phyloP scores from a whole-genome alignment of 345 rosid species.

The Citrus glauca region DNA sequence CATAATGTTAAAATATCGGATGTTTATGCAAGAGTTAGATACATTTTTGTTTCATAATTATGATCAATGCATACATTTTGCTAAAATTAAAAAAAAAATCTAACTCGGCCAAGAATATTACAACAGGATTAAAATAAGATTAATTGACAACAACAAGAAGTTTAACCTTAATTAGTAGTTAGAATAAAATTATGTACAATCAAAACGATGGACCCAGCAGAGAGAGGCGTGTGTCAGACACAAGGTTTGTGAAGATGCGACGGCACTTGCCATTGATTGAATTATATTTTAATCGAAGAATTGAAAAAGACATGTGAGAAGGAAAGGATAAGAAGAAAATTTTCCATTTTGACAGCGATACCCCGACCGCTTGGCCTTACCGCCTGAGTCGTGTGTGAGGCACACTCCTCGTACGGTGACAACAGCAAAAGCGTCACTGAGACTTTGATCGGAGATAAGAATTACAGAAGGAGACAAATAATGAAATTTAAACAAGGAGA shows the following conservation, averaged over 20 bases:
- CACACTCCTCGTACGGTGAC: conserved; percentile 2
- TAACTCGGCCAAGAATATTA: too few species aligned
- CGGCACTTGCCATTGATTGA: not conserved
- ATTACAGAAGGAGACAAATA: not conserved
- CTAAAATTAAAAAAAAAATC: too few species aligned
- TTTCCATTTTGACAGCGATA: not conserved
- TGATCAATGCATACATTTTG: too few species aligned
- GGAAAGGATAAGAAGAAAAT: not conserved
- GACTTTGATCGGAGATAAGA: not conserved
- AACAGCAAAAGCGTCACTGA: not conserved
- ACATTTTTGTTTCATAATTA: too few species aligned
- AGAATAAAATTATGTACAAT: not conserved
- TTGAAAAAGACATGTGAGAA: not conserved
- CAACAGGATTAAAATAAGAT: too few species aligned
- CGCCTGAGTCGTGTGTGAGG: conserved; percentile 4
- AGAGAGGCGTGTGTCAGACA: conserved; percentile 3
- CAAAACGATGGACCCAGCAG: not conserved
- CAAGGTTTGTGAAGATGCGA: not conserved
- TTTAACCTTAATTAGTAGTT: not conserved
- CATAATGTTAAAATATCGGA: not conserved
- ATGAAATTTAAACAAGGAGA: too few species aligned
- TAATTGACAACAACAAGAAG: not conserved
- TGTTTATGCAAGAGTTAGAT: too few species aligned
- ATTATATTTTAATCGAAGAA: not conserved
- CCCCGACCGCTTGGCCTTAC: not conserved